phyloP scores from a whole-genome alignment of 306 rosid species.

The Prunus campanulata region DNA sequence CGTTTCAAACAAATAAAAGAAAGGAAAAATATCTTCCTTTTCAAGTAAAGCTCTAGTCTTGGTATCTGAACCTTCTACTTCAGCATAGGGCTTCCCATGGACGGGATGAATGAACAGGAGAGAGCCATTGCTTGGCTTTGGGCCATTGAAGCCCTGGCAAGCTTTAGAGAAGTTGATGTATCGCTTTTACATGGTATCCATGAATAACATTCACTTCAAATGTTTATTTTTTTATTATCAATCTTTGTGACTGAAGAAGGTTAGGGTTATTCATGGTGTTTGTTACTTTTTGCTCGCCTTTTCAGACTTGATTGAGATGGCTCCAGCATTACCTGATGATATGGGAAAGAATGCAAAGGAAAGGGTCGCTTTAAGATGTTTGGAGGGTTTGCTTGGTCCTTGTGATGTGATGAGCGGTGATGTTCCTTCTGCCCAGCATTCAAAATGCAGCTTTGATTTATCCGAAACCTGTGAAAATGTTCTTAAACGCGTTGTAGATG shows the following conservation, averaged over 20 bases:
- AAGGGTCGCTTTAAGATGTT: conserved; percentile 62
- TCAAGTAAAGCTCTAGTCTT: neutral
- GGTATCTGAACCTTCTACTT: conserved; percentile 9
- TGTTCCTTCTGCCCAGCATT: conserved; percentile 30
- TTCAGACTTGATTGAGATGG: conserved; percentile 48
- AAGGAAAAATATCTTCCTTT: neutral
- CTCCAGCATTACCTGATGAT: conserved; percentile 36
- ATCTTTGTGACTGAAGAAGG: neutral
- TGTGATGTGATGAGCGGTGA: conserved; percentile 7
- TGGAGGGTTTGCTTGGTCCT: conserved; percentile 50
- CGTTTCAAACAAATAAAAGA: neutral
- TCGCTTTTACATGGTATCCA: conserved; percentile 44
- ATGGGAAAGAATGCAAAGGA: conserved; percentile 45
- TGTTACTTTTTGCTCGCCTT: neutral
- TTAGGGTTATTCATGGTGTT: neutral
- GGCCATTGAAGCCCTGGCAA: conserved; percentile 67
- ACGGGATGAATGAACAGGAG: conserved; percentile 21
- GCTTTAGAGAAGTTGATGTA: conserved; percentile 26
- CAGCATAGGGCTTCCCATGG: conserved; percentile 33
- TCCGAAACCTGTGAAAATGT: conserved; percentile 46
- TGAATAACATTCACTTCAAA: neutral
- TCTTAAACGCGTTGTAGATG: conserved; percentile 38
- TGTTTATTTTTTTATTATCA: neutral
- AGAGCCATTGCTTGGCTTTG: conserved; percentile 58
- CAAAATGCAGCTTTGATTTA: conserved; percentile 43